Percentiles rank a stretch among this genome's conserved stretches.
phyloP scores from a whole-genome alignment of 768 basidiomycete genomes.

The Chalciporus chontae region DNA sequence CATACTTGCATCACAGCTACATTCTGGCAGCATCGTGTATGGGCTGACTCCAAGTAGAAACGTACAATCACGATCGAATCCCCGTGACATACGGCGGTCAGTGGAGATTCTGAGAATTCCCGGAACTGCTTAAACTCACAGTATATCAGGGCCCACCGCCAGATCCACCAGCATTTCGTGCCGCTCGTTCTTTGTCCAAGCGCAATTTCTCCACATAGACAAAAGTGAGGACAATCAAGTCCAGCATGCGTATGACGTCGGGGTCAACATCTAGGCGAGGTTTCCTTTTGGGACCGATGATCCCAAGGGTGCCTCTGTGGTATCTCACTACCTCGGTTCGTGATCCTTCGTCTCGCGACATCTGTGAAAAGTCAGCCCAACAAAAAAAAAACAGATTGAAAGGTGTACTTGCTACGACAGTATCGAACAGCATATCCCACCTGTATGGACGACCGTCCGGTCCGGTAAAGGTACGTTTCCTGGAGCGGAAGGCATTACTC shows the following conservation, averaged over 20 bases:
- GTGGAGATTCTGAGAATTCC: no score
- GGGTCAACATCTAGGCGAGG: conserved; percentile 21
- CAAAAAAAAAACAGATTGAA: no score
- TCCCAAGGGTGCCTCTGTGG: conserved; percentile 15
- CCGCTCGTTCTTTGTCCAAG: conserved; percentile 19
- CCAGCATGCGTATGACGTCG: conserved; percentile 22
- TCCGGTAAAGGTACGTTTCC: conserved; percentile 31
- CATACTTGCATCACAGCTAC: no score
- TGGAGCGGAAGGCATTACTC: not conserved
- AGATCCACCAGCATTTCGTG: no score
- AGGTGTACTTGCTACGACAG: not conserved
- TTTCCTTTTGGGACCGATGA: conserved; percentile 16
- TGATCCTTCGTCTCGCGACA: conserved; percentile 18
- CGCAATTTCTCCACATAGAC: conserved; percentile 32
- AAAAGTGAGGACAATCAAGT: conserved; percentile 28
- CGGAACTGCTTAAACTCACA: no score
- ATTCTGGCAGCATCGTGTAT: no score
- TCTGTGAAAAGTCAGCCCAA: not conserved
- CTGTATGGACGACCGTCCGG: conserved; percentile 33
- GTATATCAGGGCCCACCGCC: no score
- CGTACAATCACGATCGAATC: no score
- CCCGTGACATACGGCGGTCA: no score
- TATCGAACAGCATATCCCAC: conserved; percentile 25
- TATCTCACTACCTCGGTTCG: conserved; percentile 20
- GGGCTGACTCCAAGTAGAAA: no score